Percentiles rank a stretch among this genome's conserved stretches.
Conservation (phyloP, 140 eudicot species). For the Flaveria floridana region DNA sequence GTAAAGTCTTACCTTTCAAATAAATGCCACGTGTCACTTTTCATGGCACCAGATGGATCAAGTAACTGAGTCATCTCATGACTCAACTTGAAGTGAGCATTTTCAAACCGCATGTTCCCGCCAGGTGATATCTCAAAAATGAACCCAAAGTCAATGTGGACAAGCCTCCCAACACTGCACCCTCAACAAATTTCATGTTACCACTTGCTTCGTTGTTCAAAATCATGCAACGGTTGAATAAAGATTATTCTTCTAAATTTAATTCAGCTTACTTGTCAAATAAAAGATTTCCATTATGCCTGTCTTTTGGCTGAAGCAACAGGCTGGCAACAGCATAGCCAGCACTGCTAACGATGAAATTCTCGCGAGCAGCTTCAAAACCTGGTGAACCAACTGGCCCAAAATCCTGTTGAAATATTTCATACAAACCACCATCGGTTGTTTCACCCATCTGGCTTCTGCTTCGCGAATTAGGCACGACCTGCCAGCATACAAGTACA, state of each 20-base stretch:
- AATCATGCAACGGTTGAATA: not conserved
- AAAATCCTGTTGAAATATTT: conserved; percentile 93
- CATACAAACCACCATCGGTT: conserved; percentile 98
- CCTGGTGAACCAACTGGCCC: conserved; percentile 92
- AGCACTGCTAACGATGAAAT: conserved; percentile 91
- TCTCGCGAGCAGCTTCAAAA: conserved; percentile 94
- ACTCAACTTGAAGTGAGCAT: conserved; percentile 96
- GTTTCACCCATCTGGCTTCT: conserved; percentile 99
- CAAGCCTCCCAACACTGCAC: conserved; percentile 89
- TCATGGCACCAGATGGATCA: conserved; percentile 98
- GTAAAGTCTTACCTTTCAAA: conserved; percentile 67
- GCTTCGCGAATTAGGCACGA: conserved; percentile 94
- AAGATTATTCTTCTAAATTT: not conserved
- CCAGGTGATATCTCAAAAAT: conserved; percentile 97
- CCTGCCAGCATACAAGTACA: conserved; percentile 46
- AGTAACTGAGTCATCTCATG: conserved; percentile 99
- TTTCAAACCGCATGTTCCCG: conserved; percentile 96
- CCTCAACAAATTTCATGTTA: conserved; percentile 30
- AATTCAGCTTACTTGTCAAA: conserved; percentile 63
- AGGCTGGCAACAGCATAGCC: conserved; percentile 99
- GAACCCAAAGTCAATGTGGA: conserved; percentile 98
- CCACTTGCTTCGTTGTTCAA: conserved; percentile 5
- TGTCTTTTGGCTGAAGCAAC: conserved; percentile 98
- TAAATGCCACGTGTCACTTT: conserved; percentile 88
- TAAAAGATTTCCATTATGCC: conserved; percentile 98